Evolutionary conservation across 2,329 filamentous ascomycete species (phyloP), one percentile per base, ranked within the genome.

Genomic region (Aspergillus thermomutatus): DNA sequence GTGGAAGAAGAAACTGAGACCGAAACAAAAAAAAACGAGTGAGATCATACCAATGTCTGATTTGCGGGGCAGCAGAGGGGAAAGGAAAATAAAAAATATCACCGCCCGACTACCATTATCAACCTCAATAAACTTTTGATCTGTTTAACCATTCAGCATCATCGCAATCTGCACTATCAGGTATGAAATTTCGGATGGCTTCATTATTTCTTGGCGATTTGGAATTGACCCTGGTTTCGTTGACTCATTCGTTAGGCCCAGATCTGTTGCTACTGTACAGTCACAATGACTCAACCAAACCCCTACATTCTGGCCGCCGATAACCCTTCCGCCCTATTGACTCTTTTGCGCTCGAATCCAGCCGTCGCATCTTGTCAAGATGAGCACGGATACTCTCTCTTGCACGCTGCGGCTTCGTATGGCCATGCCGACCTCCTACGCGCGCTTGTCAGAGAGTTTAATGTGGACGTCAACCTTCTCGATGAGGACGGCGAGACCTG

Each of bases 401-500:
- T 97, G 50, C 94, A 99, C 75, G 94, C 94, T 52, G 91, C 93
- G 17, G 88, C 91, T 19, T 97, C 92, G 64, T 99, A 97, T 81
- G 89, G 88, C 71, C 92, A 97, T 71, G 77, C 91, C 37, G 84
- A 89, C 54, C 86, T 99, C 17, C 82, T 97, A 17, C 87, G 89
- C 43, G 75, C 85, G 0, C 82, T 99, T 5, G 81, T 96, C 27
- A 80, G 80, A 49, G 90, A 93, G 34, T 91, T 92, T 75, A 77
- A 86, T 11, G 92, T 93, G 25, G 80, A 92, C 58, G 84, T 92
- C 49, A 88, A 97, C 71, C 79, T 97, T 52, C 84, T 83, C 63
- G 94, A 99, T 70, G 91, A 96, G 72, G 94, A 99, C 72, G 85
- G 87, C 55, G 94, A 99, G 76, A 97, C 93, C 1, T 89, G 93